Conservation (phyloP, 2,329 filamentous ascomycete species). For the Monosporascus sp. region DNA sequence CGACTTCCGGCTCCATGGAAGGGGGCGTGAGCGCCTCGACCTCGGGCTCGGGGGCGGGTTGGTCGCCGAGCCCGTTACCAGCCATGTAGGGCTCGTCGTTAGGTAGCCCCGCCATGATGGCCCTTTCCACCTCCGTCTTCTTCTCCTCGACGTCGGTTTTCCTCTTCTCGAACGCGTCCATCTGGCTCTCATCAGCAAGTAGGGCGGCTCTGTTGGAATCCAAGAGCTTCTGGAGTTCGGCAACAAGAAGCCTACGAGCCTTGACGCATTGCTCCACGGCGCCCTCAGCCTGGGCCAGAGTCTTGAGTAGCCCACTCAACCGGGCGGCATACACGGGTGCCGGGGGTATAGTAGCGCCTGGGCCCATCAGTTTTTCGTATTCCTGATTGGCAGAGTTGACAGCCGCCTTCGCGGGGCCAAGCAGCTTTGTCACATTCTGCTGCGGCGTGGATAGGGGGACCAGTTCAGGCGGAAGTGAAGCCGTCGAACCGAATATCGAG, state of each 20-base stretch:
- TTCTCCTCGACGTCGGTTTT: conserved; percentile 71
- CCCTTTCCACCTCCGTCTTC: conserved; percentile 84
- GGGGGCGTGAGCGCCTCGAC: conserved; percentile 87
- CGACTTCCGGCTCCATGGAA: conserved; percentile 35
- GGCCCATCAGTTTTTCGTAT: conserved; percentile 76
- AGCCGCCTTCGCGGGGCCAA: conserved; percentile 60
- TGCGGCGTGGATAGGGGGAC: conserved; percentile 69
- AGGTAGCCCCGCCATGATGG: conserved; percentile 78
- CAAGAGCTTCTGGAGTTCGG: conserved; percentile 76
- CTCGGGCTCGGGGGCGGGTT: conserved; percentile 55
- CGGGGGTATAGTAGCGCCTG: conserved; percentile 63
- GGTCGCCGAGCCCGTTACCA: conserved; percentile 40
- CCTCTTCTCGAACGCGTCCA: conserved; percentile 59
- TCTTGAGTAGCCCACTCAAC: conserved; percentile 84
- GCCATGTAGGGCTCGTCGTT: conserved; percentile 49
- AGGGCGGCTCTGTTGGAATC: conserved; percentile 67
- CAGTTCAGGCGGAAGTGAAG: conserved; percentile 69
- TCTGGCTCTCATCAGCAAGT: conserved; percentile 61
- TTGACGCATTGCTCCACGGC: conserved; percentile 88
- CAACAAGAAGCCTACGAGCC: conserved; percentile 71
- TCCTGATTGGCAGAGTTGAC: conserved; percentile 71
- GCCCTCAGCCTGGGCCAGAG: conserved; percentile 79
- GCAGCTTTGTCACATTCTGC: conserved; percentile 67
- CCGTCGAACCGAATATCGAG: conserved; percentile 61
- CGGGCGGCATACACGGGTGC: conserved; percentile 89